Percentiles rank a stretch among this genome's conserved stretches.
Evolutionary conservation across 352 stramenopile genomes (phyloP).

Genomic region (Plasmopara halstedii): DNA sequence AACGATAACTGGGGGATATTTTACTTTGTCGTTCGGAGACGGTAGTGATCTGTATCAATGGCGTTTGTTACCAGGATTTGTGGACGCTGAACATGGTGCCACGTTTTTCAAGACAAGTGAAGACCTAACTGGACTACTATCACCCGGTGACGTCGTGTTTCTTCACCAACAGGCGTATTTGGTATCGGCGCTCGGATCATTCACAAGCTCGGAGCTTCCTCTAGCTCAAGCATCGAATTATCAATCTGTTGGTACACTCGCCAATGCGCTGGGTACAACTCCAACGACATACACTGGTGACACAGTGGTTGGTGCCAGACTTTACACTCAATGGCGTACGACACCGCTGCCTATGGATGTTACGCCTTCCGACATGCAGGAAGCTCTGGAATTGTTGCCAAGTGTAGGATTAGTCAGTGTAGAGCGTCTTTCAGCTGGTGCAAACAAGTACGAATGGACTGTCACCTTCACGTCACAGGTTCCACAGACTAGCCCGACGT

Average conservation of each 20-base stretch:
- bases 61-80: constrained; percentile 37
- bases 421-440: constrained; percentile 49
- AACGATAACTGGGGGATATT: constrained; percentile 40
- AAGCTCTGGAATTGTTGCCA: constrained; percentile 83
- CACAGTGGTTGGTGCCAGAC: constrained; percentile 25
- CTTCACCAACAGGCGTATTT: constrained; percentile 71
- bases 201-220: constrained; percentile 63
- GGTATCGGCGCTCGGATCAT: constrained; percentile 59
- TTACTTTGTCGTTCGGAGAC: constrained; percentile 57
- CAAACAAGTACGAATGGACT: constrained; percentile 79
- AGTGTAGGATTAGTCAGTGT: constrained; percentile 88
- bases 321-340: constrained; percentile 56
- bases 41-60: constrained; percentile 25
- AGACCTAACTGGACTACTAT: constrained; percentile 84
- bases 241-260: constrained; percentile 10
- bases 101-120: constrained; percentile 67
- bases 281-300: constrained; percentile 36
- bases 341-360: constrained; percentile 47
- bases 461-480: constrained; percentile 84
- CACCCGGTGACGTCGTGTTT: constrained; percentile 72
- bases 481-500: constrained; percentile 10
- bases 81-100: constrained; percentile 45
- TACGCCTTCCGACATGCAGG: constrained; percentile 49
- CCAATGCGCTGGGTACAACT: constrained; percentile 18
- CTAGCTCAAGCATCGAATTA: constrained; percentile 34